Base-by-base conservation (phyloP, 2,329 filamentous ascomycete species). In the Sporothrix curviconia region DNA sequence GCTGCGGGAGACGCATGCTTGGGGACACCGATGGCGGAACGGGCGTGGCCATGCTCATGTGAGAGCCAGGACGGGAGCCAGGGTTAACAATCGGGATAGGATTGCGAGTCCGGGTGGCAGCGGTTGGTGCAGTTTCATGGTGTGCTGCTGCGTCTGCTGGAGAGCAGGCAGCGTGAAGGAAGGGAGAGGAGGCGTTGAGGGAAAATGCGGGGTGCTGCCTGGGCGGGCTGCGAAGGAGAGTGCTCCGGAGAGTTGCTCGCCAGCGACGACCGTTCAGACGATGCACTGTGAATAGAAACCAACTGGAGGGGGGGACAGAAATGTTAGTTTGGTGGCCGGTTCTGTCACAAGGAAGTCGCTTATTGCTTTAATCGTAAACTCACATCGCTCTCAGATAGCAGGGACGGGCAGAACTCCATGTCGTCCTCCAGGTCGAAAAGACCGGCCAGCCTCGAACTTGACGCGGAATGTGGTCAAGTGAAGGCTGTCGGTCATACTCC, bases 51-150 rank as follows among this genome's bases (percentile, higher is more conserved):
- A 96, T 87, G 68, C 84, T 83, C 71, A 91, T 85, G 68, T 94
- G 91, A 58, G 92, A 96, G 65, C 83, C 89, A 2, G 56, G 94
- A 6, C 62, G 62, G 5, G 60, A 61, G 2, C 60, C 60, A 19
- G 62, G 94, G 79, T 99, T 95, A 74, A 97, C 90, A 71, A 99
- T 99, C 59, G 92, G 92, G 65, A 97, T 97, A 68, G 94, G 90
- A 72, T 96, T 97, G 73, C 91, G 90, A 59, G 87, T 84, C 65
- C 94, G 89, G 63, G 92, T 90, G 61, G 92, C 90, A 61, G 92
- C 81, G 60, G 90, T 78, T 96, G 92, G 74, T 96, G 90, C 62
- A 95, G 79, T 77, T 95, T 96, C 66, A 73, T 84, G 61, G 75
- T 53, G 25, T 57, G 73, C 60, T 79, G 83, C 66, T 84, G 86